Evolutionary conservation across 169 alveolate species (phyloP), one percentile per base, ranked within the genome.

Genomic region (Prorocentrum cordatum): DNA sequence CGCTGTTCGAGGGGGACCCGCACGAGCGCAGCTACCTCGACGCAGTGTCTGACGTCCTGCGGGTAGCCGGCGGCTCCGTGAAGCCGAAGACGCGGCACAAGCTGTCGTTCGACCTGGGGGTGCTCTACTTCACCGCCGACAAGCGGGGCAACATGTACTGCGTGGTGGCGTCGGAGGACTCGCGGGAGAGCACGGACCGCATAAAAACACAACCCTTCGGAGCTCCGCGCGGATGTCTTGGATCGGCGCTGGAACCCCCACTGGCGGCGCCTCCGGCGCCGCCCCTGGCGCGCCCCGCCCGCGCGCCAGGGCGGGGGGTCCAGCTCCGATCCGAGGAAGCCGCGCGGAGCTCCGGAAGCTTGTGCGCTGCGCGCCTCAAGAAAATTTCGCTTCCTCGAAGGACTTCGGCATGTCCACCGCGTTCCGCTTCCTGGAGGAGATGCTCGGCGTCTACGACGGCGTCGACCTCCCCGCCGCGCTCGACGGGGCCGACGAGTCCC

Each of bases 61-160:
- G 86, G 3, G 86, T 75, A 6, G 86, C 86, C n/a, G 86, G 86
- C 3, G 50, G 12, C 22, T 75, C 86, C 10, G 86, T 75, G 61
- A 75, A 75, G 31, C 72, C 86, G 22, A 10, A 27, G 42, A 54
- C 86, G 31, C 58, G 89, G 89, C 89, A 79, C 45, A 79, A 79
- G 47, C 89, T 79, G 10, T 58, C 89, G n/a, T 79, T 79, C 22
- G 61, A 67, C 29, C 58, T 32, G 9, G 77, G 89, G 14, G 68
- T 79, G 20, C 47, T 79, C 24, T 79, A 33, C 89, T 79, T 79
- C 89, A 79, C 89, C 1, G 89, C 89, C 0, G 88, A 77, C 31
- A 26, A 35, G 35, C 89, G 32, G 26, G 89, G 89, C 22, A 79
- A 79, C 68, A 33, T 62, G 89, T 79, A 79, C 45, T 75, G 77